Evolutionary conservation across 768 basidiomycete genomes (phyloP).

Genomic region (Suillus hirtellus): DNA sequence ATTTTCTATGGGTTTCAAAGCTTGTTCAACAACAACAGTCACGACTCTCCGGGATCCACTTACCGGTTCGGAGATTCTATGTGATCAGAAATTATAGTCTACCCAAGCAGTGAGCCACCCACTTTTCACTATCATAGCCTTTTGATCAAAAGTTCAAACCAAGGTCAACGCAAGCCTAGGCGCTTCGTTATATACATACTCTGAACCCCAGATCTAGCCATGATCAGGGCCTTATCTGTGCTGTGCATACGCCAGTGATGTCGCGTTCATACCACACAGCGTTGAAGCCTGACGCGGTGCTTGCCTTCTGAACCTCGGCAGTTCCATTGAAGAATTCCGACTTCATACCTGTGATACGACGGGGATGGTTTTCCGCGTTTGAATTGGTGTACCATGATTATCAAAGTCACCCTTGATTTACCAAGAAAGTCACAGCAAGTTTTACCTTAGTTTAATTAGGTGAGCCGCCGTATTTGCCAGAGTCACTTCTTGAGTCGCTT

Average conservation of each 20-base stretch:
- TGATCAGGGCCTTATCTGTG: not conserved
- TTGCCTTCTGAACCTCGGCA: not conserved
- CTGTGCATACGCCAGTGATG: not conserved
- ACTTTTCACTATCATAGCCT: not conserved
- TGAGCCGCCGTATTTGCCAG: not conserved
- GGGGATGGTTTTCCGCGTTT: not conserved
- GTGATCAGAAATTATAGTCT: not conserved
- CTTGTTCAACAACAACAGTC: not conserved
- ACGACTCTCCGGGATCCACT: not conserved
- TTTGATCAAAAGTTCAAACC: not conserved
- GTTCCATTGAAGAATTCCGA: not conserved
- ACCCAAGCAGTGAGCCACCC: not conserved
- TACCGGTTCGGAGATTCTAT: not conserved
- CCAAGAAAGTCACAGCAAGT: not conserved
- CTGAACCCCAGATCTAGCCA: not conserved
- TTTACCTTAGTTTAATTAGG: not conserved
- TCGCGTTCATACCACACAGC: not conserved
- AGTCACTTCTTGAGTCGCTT: not conserved
- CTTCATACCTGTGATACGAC: not conserved
- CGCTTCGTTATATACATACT: not conserved
- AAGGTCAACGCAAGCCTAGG: conserved; percentile 5
- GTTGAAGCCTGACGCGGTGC: not conserved
- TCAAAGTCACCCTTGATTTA: not conserved
- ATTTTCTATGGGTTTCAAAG: not conserved
- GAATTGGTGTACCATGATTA: not conserved